Conservation (phyloP, 345 rosid genomes). For the Eucalyptus fibrosa region DNA sequence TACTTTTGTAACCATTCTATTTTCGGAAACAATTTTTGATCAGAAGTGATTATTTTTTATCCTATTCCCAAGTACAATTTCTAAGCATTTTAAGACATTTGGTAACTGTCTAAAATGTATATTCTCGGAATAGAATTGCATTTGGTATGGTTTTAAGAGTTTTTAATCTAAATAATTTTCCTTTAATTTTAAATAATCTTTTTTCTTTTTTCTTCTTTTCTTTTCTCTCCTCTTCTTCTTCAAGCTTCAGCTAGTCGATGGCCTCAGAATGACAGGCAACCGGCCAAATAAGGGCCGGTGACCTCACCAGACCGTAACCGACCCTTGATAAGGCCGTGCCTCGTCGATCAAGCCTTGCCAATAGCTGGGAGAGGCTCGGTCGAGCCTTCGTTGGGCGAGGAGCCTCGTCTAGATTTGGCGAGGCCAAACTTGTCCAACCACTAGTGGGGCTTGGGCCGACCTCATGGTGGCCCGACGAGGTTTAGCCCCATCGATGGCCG, state of each 20-base stretch:
- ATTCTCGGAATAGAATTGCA: fast-evolving
- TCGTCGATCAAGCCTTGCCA: fast-evolving
- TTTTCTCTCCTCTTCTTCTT: too few relatives aligned
- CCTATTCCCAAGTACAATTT: too few relatives aligned
- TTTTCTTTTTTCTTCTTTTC: too few relatives aligned
- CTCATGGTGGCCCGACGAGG: fast-evolving
- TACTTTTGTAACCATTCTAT: too few relatives aligned
- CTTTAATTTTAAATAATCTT: too few relatives aligned
- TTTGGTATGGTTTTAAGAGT: fast-evolving
- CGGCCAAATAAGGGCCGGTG: fast-evolving
- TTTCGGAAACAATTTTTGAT: too few relatives aligned
- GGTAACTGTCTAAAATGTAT: fast-evolving
- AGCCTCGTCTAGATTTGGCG: fast-evolving
- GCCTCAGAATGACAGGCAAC: fast-evolving
- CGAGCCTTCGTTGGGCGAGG: too few relatives aligned
- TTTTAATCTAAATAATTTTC: too few relatives aligned
- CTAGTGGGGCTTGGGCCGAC: fast-evolving
- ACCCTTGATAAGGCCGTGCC: fast-evolving
- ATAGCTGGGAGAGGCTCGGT: fast-evolving
- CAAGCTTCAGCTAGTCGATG: fast-evolving
- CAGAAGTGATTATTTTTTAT: fast-evolving
- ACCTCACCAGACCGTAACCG: fast-evolving
- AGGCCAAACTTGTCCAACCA: too few relatives aligned
- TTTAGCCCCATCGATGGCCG: fast-evolving
- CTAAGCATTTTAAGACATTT: too few relatives aligned